Conservation (phyloP, 768 basidiomycete genomes). For the Serendipita vermifera region DNA sequence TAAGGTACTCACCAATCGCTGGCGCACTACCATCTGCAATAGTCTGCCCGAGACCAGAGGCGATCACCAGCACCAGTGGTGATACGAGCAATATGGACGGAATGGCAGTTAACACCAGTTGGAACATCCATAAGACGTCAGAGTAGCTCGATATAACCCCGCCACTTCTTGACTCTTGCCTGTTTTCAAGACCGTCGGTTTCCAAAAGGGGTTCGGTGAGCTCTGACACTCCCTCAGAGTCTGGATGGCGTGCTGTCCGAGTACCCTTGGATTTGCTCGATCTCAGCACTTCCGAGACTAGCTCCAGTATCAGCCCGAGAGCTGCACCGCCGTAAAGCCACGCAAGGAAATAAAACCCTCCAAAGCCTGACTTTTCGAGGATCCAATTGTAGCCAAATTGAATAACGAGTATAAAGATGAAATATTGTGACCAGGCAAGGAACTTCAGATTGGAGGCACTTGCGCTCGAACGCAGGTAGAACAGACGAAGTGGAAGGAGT, state of each 20-base stretch:
- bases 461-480: slow-evolving; percentile 23
- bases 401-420: slow-evolving; percentile 45
- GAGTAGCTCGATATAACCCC: not conserved
- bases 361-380: slow-evolving; percentile 32
- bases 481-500: slow-evolving; percentile 30
- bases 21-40: slow-evolving; percentile 48
- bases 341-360: slow-evolving; percentile 44
- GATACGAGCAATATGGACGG: slow-evolving; percentile 31
- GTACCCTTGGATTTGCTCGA: not conserved
- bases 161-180: slow-evolving; percentile 5
- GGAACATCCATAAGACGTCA: slow-evolving; percentile 10
- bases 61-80: slow-evolving; percentile 36
- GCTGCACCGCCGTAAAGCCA: slow-evolving; percentile 39
- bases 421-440: slow-evolving; percentile 39
- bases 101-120: slow-evolving; percentile 35
- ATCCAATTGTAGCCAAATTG: slow-evolving; percentile 39
- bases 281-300: not conserved
- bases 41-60: slow-evolving; percentile 43
- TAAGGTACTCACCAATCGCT: slow-evolving; percentile 30
- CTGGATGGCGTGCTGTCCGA: not conserved
- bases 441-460: slow-evolving; percentile 26
- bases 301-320: slow-evolving; percentile 28
- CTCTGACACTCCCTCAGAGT: slow-evolving; percentile 3
- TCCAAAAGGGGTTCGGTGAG: not conserved
- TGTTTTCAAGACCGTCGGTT: slow-evolving; percentile 12